Conservation (phyloP, 148 eudicot genomes). For the Cornus florida region DNA sequence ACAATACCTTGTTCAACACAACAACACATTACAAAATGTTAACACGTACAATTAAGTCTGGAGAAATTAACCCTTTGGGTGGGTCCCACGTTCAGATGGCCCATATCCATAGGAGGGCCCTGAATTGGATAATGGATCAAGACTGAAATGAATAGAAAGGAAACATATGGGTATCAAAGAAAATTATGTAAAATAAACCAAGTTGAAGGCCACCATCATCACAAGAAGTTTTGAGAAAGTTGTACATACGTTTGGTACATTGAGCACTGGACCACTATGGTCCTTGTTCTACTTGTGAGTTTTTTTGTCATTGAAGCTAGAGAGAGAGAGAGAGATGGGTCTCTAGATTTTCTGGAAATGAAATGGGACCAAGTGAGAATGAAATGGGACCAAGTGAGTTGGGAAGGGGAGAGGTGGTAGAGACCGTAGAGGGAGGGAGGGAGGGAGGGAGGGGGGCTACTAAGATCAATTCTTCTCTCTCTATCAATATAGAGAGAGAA, state of each 20-base stretch:
- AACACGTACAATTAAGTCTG: not conserved
- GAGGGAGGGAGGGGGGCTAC: not conserved
- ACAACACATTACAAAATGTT: too few relatives aligned
- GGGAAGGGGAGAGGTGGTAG: not conserved
- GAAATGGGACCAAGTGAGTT: not conserved
- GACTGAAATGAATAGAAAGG: too few relatives aligned
- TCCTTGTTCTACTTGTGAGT: not conserved
- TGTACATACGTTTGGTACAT: not conserved
- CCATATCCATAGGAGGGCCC: too few relatives aligned
- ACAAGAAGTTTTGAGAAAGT: not conserved
- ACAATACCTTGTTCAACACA: too few relatives aligned
- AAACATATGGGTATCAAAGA: not conserved
- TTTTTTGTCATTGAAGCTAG: not conserved
- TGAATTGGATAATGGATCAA: too few relatives aligned
- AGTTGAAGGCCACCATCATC: not conserved
- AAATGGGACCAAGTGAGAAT: too few relatives aligned
- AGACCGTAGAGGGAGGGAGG: not conserved
- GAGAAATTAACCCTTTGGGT: not conserved
- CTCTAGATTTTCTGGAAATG: not conserved
- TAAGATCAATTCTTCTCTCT: too few relatives aligned
- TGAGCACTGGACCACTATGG: not conserved
- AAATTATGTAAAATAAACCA: too few relatives aligned
- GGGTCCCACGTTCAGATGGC: too few relatives aligned
- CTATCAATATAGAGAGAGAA: too few relatives aligned
- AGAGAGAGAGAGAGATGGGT: not conserved